Evolutionary conservation across 2,329 filamentous ascomycete species (phyloP), one percentile per base, ranked within the genome.

Genomic region (Colletotrichum euphorbiae): DNA sequence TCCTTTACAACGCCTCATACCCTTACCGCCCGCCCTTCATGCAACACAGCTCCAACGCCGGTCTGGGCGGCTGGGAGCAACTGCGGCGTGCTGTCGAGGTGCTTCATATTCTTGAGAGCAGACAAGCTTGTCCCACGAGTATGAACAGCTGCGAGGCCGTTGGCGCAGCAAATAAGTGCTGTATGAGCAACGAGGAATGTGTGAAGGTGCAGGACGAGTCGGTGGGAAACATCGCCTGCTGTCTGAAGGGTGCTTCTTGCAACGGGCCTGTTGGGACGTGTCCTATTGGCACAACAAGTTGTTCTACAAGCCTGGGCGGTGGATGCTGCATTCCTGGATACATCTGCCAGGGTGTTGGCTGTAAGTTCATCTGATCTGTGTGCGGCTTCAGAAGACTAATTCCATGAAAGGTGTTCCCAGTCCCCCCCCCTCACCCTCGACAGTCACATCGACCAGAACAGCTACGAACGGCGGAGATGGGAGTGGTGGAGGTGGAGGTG

Each of bases 271-370:
- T 94, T 6, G 86, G 84, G 0, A 75, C 75, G n/a, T 94, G 92
- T 71, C 82, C 83, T 2, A 80, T 82, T 4, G 89, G 86, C 45
- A 89, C 91, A 68, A 86, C 87, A 11, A 86, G 87, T 55, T 95
- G 92, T 75, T 83, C 89, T 0, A 83, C 87, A 7, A 84, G 85
- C 38, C 76, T 90, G 0, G 92, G 91, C 3, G 92, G 91, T 13
- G 92, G 92, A 2, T 95, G 92, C 75, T 95, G 92, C 75, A 88
- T 94, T 11, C 83, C 89, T 0, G 91, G 91, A 4, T 94, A 88
- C 74, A 82, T 86, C 1, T 95, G 92, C 73, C 82, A 87, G 65
- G 89, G 89, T 17, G 81, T 90, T 64, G 92, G 92, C 24, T 95
- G 92, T 90, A 80, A 85, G 83, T 85, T 69, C 31, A 62, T 31